A percentile compares a stretch with the other conserved stretches of the same genome.
Conservation (phyloP, 768 basidiomycete genomes). For the Tricholoma bakamatsutake region DNA sequence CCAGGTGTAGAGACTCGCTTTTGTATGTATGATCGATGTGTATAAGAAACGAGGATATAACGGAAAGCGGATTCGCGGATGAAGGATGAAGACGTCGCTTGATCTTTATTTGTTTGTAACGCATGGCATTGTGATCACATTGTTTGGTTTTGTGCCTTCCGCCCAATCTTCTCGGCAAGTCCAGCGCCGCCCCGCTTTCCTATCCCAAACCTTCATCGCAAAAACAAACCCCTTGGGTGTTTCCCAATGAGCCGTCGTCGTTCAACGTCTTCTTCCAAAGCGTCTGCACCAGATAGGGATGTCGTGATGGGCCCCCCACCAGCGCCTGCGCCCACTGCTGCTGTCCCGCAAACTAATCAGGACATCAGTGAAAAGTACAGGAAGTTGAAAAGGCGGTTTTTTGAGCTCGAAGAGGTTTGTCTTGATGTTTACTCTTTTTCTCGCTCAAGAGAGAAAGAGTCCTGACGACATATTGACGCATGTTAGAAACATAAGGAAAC, state of each 20-base stretch:
- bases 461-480: slow-evolving; percentile 23
- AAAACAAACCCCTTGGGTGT: slow-evolving; percentile 5
- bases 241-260: slow-evolving; percentile 21
- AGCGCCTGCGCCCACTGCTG: slow-evolving; percentile 25
- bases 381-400: slow-evolving; percentile 59
- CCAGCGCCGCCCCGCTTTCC: slow-evolving; percentile 18
- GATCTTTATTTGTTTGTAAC: slow-evolving; percentile 29
- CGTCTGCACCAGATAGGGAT: slow-evolving; percentile 40
- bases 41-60: background rate
- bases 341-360: slow-evolving; percentile 33
- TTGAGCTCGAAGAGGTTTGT: slow-evolving; percentile 67
- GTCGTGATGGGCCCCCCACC: slow-evolving; percentile 47
- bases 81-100: background rate
- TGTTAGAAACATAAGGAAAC: slow-evolving; percentile 56
- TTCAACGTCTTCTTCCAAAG: slow-evolving; percentile 26
- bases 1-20: background rate
- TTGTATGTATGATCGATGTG: too few species aligned
- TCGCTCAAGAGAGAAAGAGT: slow-evolving; percentile 21
- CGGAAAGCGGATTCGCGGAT: background rate
- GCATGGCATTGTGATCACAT: slow-evolving; percentile 35
- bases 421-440: slow-evolving; percentile 16
- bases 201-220: slow-evolving; percentile 25
- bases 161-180: slow-evolving; percentile 26
- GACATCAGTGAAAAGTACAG: slow-evolving; percentile 58
- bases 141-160: slow-evolving; percentile 34